Conservation (phyloP, 163 green algal species). For the Picocystis sp. region DNA sequence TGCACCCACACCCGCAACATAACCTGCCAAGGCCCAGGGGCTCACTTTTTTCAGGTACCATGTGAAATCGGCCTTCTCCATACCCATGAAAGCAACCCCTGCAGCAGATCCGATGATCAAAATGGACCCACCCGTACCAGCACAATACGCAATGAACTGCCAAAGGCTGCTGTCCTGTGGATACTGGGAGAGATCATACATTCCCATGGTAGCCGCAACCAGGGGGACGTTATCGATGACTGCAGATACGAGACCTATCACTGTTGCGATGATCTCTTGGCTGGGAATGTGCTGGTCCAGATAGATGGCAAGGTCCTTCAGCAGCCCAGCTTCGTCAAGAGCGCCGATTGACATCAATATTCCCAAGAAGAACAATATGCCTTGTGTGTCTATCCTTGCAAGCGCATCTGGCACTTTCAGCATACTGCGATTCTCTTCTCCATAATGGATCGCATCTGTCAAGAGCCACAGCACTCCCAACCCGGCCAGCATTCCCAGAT, state of each 20-base stretch:
- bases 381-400: constrained; percentile 38
- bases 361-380: constrained; percentile 55
- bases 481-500: constrained; percentile 47
- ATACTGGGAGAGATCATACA: constrained; percentile 34
- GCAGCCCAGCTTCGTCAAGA: constrained; percentile 35
- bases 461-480: constrained; percentile 45
- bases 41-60: constrained; percentile 47
- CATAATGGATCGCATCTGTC: constrained; percentile 47
- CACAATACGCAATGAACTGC: constrained; percentile 43
- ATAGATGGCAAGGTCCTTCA: constrained; percentile 27
- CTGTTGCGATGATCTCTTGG: constrained; percentile 28
- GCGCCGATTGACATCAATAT: constrained; percentile 43
- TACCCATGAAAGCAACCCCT: constrained; percentile 47
- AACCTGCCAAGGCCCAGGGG: constrained; percentile 30
- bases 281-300: constrained; percentile 25
- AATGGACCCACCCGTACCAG: constrained; percentile 50
- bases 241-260: constrained; percentile 38
- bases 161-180: constrained; percentile 24
- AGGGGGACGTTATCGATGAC: constrained; percentile 57
- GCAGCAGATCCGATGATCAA: constrained; percentile 47
- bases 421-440: constrained; percentile 23
- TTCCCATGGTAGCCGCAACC: constrained; percentile 50
- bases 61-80: constrained; percentile 44
- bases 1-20: constrained; percentile 17
- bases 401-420: constrained; percentile 33